These are phyloP conservation scores for Chlorella sp. DNA, from an alignment of 139 green algal genomes.

Conservation along the genomic window DNA sequence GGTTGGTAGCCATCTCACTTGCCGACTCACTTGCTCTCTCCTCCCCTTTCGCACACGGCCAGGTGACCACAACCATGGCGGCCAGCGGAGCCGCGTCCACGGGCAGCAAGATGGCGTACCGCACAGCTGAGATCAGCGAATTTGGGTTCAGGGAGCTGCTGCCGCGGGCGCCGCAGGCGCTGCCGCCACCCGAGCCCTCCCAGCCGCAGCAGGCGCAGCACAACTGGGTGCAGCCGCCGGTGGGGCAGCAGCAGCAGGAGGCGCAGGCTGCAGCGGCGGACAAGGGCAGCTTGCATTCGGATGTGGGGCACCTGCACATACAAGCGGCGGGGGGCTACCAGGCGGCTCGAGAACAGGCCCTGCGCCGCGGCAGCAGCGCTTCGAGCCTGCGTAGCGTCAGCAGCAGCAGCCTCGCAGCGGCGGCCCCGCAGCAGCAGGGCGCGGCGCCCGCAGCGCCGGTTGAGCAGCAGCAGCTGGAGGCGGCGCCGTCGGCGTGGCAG, in stretches of 20 bases:
- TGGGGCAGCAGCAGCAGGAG: neutral
- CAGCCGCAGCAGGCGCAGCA: neutral
- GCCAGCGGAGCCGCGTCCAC: conserved; percentile 43
- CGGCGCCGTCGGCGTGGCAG: neutral
- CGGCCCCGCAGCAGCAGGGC: conserved; percentile 11
- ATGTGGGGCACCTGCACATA: neutral
- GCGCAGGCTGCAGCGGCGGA: too few relatives aligned
- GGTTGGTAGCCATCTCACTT: too few relatives aligned
- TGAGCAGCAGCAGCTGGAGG: neutral
- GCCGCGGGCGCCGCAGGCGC: neutral
- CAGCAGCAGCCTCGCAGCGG: neutral
- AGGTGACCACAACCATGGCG: conserved; percentile 44
- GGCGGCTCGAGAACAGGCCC: neutral
- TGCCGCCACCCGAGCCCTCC: neutral
- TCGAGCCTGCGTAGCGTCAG: neutral
- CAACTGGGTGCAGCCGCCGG: neutral
- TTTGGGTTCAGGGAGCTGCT: conserved; percentile 74
- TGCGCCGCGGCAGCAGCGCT: neutral
- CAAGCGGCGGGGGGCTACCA: neutral
- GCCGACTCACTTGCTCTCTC: too few relatives aligned
- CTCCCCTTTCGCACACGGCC: too few relatives aligned
- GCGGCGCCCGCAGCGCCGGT: neutral
- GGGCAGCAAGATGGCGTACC: conserved; percentile 48
- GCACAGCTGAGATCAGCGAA: conserved; percentile 68
- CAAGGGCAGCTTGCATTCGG: neutral